Evolutionary conservation across 345 rosid genomes (phyloP).

Genomic region (Boechera retrofracta): DNA sequence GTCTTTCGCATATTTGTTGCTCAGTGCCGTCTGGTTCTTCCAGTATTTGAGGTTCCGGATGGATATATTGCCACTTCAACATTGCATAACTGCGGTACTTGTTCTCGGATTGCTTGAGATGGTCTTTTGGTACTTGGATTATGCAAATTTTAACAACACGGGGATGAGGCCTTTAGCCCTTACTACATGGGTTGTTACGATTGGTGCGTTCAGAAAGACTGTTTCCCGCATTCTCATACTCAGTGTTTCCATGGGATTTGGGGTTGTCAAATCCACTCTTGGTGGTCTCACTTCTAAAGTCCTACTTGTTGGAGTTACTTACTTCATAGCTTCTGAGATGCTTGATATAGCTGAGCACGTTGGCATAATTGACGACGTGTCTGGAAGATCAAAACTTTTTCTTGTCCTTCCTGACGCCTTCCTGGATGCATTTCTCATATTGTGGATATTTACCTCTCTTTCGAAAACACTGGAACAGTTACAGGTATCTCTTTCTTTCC

Average conservation of each 20-base stretch:
- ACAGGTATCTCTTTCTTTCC: constrained; percentile 61
- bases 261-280: constrained; percentile 95
- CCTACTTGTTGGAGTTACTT: constrained; percentile 82
- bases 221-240: constrained; percentile 80
- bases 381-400: constrained; percentile 89
- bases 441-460: constrained; percentile 95
- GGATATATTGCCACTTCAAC: constrained; percentile 92
- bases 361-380: constrained; percentile 83
- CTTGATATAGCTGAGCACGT: constrained; percentile 88
- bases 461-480: constrained; percentile 81
- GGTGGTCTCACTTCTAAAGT: constrained; percentile 98
- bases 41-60: constrained; percentile 82
- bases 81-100: constrained; percentile 78
- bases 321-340: constrained; percentile 89
- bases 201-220: constrained; percentile 84
- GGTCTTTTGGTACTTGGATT: constrained; percentile 90
- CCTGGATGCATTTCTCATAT: constrained; percentile 89
- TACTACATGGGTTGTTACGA: constrained; percentile 88
- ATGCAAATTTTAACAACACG: constrained; percentile 73
- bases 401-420: constrained; percentile 93
- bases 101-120: constrained; percentile 87
- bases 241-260: constrained; percentile 93
- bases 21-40: constrained; percentile 73
- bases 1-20: constrained; percentile 74
- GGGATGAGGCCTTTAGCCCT: constrained; percentile 81